These are phyloP conservation scores for Stereum hirsutum DNA, from an alignment of 1,284 basidiomycete genomes.

Conservation along the genomic window DNA sequence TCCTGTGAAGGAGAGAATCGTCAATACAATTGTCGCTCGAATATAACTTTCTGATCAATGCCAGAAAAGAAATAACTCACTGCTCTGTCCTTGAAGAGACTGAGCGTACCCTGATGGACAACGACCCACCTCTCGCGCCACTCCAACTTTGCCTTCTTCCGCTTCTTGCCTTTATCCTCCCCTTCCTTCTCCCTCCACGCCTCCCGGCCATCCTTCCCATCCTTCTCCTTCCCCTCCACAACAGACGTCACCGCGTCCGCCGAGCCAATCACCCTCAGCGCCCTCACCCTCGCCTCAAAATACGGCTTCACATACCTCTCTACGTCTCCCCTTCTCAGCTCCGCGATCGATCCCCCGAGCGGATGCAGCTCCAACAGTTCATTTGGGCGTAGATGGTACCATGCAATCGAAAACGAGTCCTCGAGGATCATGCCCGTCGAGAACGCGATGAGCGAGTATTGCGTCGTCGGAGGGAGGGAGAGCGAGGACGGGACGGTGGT, in stretches of 20 bases:
- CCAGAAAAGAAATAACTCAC: conserved; percentile 24
- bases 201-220: conserved; percentile 9
- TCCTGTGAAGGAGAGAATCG: conserved; percentile 3
- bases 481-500: not conserved
- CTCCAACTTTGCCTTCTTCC: conserved; percentile 29
- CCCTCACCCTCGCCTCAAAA: conserved; percentile 53
- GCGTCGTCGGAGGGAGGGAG: conserved; percentile 18
- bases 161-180: conserved; percentile 2
- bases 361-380: conserved; percentile 62
- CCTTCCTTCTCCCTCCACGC: conserved; percentile 5
- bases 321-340: conserved; percentile 31
- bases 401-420: conserved; percentile 46
- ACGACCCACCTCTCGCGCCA: conserved; percentile 61
- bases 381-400: conserved; percentile 46
- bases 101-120: conserved; percentile 45
- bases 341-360: conserved; percentile 24
- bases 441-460: conserved; percentile 46
- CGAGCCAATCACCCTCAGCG: conserved; percentile 36
- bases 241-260: conserved; percentile 5
- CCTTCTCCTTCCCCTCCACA: conserved; percentile 2
- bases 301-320: conserved; percentile 54
- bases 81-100: conserved; percentile 41
- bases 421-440: conserved; percentile 60
- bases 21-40: no score
- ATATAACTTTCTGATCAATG: not conserved